Base-by-base conservation (phyloP, 805 yeast genomes). In the Wickerhamiella galacta region DNA sequence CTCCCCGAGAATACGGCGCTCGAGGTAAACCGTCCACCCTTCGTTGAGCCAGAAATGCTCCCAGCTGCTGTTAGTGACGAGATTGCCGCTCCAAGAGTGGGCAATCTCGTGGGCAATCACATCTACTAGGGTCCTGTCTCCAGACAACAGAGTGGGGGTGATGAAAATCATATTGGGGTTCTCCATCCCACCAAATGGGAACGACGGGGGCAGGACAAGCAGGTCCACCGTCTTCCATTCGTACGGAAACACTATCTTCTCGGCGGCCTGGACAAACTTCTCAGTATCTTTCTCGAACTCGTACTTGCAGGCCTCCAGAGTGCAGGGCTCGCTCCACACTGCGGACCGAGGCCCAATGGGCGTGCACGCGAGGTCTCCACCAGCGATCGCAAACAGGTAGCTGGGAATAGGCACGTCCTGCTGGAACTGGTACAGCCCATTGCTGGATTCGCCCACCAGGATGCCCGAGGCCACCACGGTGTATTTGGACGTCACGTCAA, bases 151-250 rank as follows among this genome's bases (percentile, higher is more conserved):
- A 2, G 95, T 82, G 30, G 94, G 93, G 0, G 94, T 81, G 6
- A 83, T 85, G 56, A 81, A 81, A 1, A 93, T 81, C 53, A 81
- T 72, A 49, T 82, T 81, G 39, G 93, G 93, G 49, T 81, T 80
- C 57, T 83, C 94, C 93, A 83, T 83, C 34, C 95, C 95, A 40
- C 94, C 94, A 47, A 79, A 83, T 3, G 93, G 92, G 56, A 68
- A 70, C 2, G 71, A 69, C 34, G 74, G 67, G 2, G 93, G 93
- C 41, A 82, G 68, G 20, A 83, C 72, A 25, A 83, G 61, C 20
- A 81, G 77, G 48, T 82, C 85, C 52, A 76, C 83, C 24, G 71
- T 72, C 36, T 69, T 66, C 93, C 94, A 83, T 48, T 80, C 90
- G 54, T 83, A 83, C 2, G 71, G 68, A 48, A 75, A 80, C 12